These are phyloP conservation scores for Wickerhamomyces silvicola DNA, from an alignment of 805 yeast genomes.

Conservation along the genomic window DNA sequence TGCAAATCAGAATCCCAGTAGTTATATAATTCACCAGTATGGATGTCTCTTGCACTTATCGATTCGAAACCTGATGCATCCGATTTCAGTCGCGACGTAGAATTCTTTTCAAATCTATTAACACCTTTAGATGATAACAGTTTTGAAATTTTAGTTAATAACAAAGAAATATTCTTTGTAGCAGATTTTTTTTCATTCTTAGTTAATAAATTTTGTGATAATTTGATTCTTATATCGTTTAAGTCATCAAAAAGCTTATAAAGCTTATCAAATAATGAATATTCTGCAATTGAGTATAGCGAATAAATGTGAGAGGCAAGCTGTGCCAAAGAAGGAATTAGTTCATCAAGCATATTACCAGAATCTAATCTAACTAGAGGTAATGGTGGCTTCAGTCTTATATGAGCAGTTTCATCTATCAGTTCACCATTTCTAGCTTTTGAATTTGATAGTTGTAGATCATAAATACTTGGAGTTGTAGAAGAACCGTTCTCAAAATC, in stretches of 20 bases:
- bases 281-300: slow-evolving; percentile 65
- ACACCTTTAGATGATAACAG: slow-evolving; percentile 42
- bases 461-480: slow-evolving; percentile 29
- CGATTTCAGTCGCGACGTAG: slow-evolving; percentile 23
- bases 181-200: slow-evolving; percentile 43
- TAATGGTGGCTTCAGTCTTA: slow-evolving; percentile 42
- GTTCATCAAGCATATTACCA: slow-evolving; percentile 46
- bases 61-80: slow-evolving; percentile 65
- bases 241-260: slow-evolving; percentile 46
- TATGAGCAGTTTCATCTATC: slow-evolving; percentile 16
- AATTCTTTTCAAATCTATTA: slow-evolving; percentile 22
- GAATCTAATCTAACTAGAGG: slow-evolving; percentile 43
- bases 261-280: slow-evolving; percentile 52
- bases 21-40: slow-evolving; percentile 50
- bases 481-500: slow-evolving; percentile 22
- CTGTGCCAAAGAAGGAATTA: slow-evolving; percentile 49
- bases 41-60: slow-evolving; percentile 55
- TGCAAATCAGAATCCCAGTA: slow-evolving; percentile 20
- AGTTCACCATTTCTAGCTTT: slow-evolving; percentile 25
- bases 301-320: slow-evolving; percentile 61
- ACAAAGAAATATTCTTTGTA: slow-evolving; percentile 42
- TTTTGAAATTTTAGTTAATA: slow-evolving; percentile 56
- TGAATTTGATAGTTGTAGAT: slow-evolving; percentile 24
- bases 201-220: slow-evolving; percentile 46
- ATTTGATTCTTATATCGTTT: slow-evolving; percentile 50